Evolutionary conservation across 495 filamentous ascomycete species (phyloP).

Genomic region (Arthonia radiata): DNA sequence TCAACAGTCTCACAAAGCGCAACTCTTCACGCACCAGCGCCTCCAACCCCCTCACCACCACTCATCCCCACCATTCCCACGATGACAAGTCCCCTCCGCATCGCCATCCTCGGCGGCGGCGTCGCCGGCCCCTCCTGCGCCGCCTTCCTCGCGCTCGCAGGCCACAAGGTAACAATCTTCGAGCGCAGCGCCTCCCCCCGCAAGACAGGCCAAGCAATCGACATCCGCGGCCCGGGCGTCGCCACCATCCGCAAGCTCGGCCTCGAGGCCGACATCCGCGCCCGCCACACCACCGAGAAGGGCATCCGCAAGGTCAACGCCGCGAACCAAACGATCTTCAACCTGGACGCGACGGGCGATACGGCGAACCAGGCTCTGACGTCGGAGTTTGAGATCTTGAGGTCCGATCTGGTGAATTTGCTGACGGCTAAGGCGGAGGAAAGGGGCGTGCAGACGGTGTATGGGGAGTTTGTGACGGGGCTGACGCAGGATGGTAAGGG

Average conservation of each 20-base stretch:
- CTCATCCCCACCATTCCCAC: no score
- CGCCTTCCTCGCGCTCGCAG: slow-evolving; percentile 4
- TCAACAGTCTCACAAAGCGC: no score
- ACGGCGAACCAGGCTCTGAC: slow-evolving; percentile 5
- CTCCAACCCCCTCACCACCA: no score
- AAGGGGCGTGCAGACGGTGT: slow-evolving; percentile 4
- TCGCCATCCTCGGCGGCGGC: slow-evolving; percentile 6
- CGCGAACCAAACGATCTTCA: slow-evolving; percentile 4
- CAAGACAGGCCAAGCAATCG: slow-evolving; percentile 7
- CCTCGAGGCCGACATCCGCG: slow-evolving; percentile 6
- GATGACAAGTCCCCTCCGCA: no score
- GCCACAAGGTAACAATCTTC: slow-evolving; percentile 7
- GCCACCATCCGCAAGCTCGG: slow-evolving; percentile 7
- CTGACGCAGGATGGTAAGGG: slow-evolving; percentile 2
- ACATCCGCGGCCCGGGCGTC: slow-evolving; percentile 9
- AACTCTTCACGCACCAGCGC: no score
- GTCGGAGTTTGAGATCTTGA: slow-evolving; percentile 8
- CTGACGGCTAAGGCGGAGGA: slow-evolving; percentile 6
- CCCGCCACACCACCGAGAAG: slow-evolving; percentile 7
- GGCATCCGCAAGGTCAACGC: slow-evolving; percentile 5
- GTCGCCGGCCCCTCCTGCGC: slow-evolving; percentile 5
- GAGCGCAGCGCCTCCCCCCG: slow-evolving; percentile 7
- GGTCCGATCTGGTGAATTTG: slow-evolving; percentile 7
- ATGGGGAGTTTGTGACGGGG: slow-evolving; percentile 5
- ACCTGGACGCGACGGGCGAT: slow-evolving; percentile 3